A percentile compares a stretch with the other conserved stretches of the same genome.
Conservation (phyloP, 1,139 yeast species). For the Suhomyces bokatorum region DNA sequence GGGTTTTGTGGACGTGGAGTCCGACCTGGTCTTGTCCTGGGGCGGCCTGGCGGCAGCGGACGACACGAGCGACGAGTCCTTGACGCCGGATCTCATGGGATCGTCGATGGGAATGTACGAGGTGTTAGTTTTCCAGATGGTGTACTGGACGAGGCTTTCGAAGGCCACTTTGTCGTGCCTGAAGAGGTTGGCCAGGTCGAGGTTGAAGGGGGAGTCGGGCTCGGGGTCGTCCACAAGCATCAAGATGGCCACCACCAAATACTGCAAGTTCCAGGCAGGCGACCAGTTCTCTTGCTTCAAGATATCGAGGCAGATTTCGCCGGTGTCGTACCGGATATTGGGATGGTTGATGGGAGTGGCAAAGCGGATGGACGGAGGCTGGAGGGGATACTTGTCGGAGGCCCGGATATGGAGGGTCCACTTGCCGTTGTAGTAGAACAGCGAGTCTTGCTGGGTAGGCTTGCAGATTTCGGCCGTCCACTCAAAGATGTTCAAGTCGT, state of each 20-base stretch:
- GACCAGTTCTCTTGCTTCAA: conserved; percentile 69
- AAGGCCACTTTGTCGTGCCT: conserved; percentile 57
- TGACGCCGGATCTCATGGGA: conserved; percentile 9
- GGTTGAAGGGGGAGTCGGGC: conserved; percentile 81
- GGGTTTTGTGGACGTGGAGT: no score
- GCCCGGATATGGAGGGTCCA: conserved; percentile 59
- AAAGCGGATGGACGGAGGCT: conserved; percentile 68
- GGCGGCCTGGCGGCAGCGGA: conserved; percentile 1
- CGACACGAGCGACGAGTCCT: conserved; percentile 4
- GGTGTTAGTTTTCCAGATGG: conserved; percentile 46
- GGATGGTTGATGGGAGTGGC: conserved; percentile 73
- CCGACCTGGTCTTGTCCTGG: conserved; percentile 5
- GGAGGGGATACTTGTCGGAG: conserved; percentile 61
- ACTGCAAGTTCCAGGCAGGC: conserved; percentile 82
- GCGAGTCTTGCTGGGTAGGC: conserved; percentile 45
- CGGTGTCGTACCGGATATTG: conserved; percentile 59
- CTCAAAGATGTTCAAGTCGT: conserved; percentile 40
- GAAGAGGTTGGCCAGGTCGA: conserved; percentile 80
- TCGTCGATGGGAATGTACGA: conserved; percentile 11
- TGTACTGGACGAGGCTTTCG: conserved; percentile 62
- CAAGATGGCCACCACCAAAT: conserved; percentile 70
- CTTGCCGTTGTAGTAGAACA: conserved; percentile 48
- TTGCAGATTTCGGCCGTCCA: conserved; percentile 69
- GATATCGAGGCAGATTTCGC: conserved; percentile 79
- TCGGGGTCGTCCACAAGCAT: conserved; percentile 75